These are phyloP conservation scores for Saccharomycopsis capsularis DNA, from an alignment of 805 yeast genomes.

Conservation along the genomic window DNA sequence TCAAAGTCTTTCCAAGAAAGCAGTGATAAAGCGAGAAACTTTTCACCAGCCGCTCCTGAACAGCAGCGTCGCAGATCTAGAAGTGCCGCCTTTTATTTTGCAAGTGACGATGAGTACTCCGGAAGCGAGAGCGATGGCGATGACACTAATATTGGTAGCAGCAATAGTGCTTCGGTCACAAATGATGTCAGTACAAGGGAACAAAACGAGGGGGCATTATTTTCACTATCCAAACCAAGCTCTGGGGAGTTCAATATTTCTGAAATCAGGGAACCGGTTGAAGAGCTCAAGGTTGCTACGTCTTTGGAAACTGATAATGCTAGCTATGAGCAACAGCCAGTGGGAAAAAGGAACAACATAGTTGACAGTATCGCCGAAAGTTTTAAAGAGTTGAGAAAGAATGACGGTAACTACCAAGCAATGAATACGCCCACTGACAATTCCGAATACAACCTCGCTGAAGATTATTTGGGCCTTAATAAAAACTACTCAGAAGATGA, in stretches of 20 bases:
- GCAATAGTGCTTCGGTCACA: not conserved
- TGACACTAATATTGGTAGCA: not conserved
- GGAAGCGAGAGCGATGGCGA: slow-evolving; percentile 6
- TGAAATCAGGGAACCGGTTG: not conserved
- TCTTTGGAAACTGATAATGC: no score
- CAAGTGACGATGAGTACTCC: slow-evolving; percentile 1
- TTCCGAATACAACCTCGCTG: slow-evolving; percentile 4
- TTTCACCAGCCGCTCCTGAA: not conserved
- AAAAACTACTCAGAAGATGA: slow-evolving; percentile 12
- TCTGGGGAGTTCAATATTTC: not conserved
- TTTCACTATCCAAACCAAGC: no score
- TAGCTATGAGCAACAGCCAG: not conserved
- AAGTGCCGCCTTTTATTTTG: slow-evolving; percentile 18
- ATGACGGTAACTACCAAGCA: not conserved
- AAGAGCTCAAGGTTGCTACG: not conserved
- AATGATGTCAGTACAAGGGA: no score
- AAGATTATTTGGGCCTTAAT: slow-evolving; percentile 3
- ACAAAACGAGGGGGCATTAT: no score
- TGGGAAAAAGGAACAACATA: not conserved
- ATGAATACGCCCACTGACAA: not conserved
- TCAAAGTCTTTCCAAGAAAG: not conserved
- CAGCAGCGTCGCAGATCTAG: slow-evolving; percentile 1
- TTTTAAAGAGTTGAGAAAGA: slow-evolving; percentile 4
- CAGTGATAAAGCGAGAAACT: not conserved
- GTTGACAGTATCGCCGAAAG: slow-evolving; percentile 4